Evolutionary conservation across 2,329 filamentous ascomycete species (phyloP).

Genomic region (Alternaria arborescens): DNA sequence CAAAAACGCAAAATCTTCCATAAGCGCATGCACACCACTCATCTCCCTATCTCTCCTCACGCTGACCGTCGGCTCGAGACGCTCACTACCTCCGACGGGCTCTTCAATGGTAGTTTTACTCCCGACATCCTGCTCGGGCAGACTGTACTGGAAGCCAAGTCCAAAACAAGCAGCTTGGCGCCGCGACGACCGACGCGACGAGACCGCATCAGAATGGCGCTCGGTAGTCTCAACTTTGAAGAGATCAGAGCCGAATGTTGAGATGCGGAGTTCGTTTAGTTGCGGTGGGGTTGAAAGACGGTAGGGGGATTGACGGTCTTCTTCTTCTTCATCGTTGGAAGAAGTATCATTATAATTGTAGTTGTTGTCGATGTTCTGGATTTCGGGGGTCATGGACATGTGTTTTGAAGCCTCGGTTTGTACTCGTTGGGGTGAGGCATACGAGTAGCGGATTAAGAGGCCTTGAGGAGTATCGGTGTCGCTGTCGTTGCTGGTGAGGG

Average conservation of each 20-base stretch:
- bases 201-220: conserved; percentile 18
- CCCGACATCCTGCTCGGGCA: conserved; percentile 38
- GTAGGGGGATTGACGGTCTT: conserved; percentile 11
- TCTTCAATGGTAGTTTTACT: conserved; percentile 43
- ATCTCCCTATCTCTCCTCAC: conserved; percentile 32
- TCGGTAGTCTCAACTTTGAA: conserved; percentile 38
- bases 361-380: conserved; percentile 6
- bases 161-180: conserved; percentile 46
- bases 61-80: conserved; percentile 12
- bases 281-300: conserved; percentile 32
- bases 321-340: conserved; percentile 15
- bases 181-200: conserved; percentile 24
- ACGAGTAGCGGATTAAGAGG: conserved; percentile 32
- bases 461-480: conserved; percentile 33
- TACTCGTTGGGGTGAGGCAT: conserved; percentile 19
- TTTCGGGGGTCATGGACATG: conserved; percentile 14
- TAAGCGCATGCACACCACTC: conserved; percentile 36
- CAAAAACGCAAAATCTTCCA: conserved; percentile 47
- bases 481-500: conserved; percentile 42
- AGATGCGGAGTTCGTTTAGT: conserved; percentile 37
- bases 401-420: conserved; percentile 6
- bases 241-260: conserved; percentile 40
- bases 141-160: conserved; percentile 46
- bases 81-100: neutral
- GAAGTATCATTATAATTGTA: neutral